Evolutionary conservation across 768 basidiomycete species (phyloP).

Genomic region (Terana coerulea): DNA sequence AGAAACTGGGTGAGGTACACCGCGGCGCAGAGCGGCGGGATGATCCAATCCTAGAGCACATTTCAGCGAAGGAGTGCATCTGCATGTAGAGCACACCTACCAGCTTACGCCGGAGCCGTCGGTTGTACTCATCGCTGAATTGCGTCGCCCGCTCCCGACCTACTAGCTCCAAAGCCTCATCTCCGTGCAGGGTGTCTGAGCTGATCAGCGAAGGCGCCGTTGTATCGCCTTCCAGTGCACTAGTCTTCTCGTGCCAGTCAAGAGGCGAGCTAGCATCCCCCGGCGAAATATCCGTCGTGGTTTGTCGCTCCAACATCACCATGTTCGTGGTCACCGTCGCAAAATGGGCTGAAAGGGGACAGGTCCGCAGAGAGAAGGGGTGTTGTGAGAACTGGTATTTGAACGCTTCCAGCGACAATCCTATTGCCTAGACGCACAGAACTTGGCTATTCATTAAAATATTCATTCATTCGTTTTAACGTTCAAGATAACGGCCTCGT

Average conservation of each 20-base stretch:
- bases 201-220: constrained; percentile 6
- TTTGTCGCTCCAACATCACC: too few species aligned
- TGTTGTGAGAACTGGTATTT: not conserved
- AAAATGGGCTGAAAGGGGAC: not conserved
- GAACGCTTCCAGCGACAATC: not conserved
- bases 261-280: not conserved
- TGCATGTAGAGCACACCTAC: constrained; percentile 30
- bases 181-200: constrained; percentile 43
- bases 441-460: not conserved
- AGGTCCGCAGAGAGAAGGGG: not conserved
- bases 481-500: not conserved
- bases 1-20: constrained; percentile 69
- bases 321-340: not conserved
- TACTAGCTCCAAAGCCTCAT: constrained; percentile 61
- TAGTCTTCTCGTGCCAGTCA: constrained; percentile 37
- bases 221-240: constrained; percentile 22
- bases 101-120: constrained; percentile 52
- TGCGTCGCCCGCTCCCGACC: constrained; percentile 44
- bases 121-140: constrained; percentile 62
- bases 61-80: not conserved
- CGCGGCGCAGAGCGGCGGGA: constrained; percentile 54
- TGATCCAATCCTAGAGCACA: constrained; percentile 41
- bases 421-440: not conserved
- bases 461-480: not conserved
- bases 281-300: not conserved